These are phyloP conservation scores for Chondrostereum purpureum DNA, from an alignment of 1,284 basidiomycete species.

Conservation along the genomic window DNA sequence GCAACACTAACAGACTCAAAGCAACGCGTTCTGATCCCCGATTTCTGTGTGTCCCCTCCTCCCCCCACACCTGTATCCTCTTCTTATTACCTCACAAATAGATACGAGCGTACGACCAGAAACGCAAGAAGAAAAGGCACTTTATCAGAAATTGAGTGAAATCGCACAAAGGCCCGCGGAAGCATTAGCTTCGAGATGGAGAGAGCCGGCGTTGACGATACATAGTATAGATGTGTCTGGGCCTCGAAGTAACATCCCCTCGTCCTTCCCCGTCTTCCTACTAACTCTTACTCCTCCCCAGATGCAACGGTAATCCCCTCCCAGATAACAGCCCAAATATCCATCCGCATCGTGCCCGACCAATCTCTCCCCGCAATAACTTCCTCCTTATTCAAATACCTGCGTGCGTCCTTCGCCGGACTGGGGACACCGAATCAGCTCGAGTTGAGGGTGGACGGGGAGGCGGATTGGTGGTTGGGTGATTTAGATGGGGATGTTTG, in stretches of 20 bases:
- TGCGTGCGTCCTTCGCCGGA: constrained; percentile 54
- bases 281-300: constrained; percentile 23
- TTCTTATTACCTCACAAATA: too few species aligned
- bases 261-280: background rate
- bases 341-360: constrained; percentile 90
- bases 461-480: constrained; percentile 95
- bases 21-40: constrained; percentile 65
- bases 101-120: constrained; percentile 71
- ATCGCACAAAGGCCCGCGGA: constrained; percentile 63
- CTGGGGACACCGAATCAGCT: constrained; percentile 69
- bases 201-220: constrained; percentile 70
- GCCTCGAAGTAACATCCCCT: constrained; percentile 52
- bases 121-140: constrained; percentile 57
- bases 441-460: constrained; percentile 77
- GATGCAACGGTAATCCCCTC: constrained; percentile 86
- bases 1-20: constrained; percentile 60
- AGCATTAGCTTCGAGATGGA: constrained; percentile 70
- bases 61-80: too few species aligned
- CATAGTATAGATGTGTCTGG: constrained; percentile 70
- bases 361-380: constrained; percentile 76
- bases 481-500: constrained; percentile 75
- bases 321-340: constrained; percentile 74
- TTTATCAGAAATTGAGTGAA: constrained; percentile 64
- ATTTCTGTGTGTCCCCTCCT: constrained; percentile 65
- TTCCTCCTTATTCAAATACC: constrained; percentile 50